A percentile compares a stretch with the other conserved stretches of the same genome.
Conservation (phyloP, 1,139 yeast species). For the Geotrichum klebahnii region DNA sequence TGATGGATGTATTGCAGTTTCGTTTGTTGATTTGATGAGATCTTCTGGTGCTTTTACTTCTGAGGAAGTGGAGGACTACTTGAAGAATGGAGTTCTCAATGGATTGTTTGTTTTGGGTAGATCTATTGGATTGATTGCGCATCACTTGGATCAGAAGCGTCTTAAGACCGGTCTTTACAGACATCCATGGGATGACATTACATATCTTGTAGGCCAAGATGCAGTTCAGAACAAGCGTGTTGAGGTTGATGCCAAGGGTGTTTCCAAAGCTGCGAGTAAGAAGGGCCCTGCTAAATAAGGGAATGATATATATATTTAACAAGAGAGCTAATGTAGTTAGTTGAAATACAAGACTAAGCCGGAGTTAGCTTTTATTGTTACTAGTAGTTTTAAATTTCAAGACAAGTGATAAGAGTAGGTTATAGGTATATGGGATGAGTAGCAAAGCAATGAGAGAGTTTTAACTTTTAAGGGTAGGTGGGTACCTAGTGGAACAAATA, state of each 20-base stretch:
- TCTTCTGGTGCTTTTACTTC: conserved; percentile 45
- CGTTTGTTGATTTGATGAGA: conserved; percentile 45
- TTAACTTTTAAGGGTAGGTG: too few species aligned
- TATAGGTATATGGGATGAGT: too few species aligned
- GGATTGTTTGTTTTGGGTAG: conserved; percentile 47
- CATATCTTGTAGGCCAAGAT: conserved; percentile 43
- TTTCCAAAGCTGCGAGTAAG: conserved; percentile 32
- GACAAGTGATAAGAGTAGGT: too few species aligned
- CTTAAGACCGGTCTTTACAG: conserved; percentile 47
- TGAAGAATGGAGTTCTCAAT: conserved; percentile 46
- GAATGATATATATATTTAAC: too few species aligned
- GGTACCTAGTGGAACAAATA: too few species aligned
- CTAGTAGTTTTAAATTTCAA: too few species aligned
- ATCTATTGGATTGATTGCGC: conserved; percentile 47
- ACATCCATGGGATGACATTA: conserved; percentile 49
- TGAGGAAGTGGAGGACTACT: conserved; percentile 46
- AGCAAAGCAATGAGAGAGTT: too few species aligned
- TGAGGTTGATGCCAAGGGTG: conserved; percentile 39
- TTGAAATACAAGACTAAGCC: too few species aligned
- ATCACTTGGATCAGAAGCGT: conserved; percentile 48
- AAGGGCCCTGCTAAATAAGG: conserved; percentile 10
- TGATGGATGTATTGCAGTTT: conserved; percentile 47
- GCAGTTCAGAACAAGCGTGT: conserved; percentile 38
- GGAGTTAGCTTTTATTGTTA: too few species aligned
- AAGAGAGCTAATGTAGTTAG: too few species aligned